Evolutionary conservation across 2,329 filamentous ascomycete species (phyloP).

Genomic region (Botrytis paeoniae): DNA sequence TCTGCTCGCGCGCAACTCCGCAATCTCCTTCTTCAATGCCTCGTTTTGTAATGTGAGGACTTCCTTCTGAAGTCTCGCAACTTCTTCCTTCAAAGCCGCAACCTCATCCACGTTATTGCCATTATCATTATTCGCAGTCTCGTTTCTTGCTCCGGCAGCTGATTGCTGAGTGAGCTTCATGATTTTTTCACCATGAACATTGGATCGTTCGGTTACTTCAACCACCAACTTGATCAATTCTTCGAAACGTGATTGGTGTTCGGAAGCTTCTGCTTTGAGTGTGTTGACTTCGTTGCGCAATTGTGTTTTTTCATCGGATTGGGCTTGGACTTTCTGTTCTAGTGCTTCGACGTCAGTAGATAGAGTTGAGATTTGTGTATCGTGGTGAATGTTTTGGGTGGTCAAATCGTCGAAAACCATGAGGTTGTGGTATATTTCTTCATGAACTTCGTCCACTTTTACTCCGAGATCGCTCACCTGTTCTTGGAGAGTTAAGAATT

Average conservation of each 20-base stretch:
- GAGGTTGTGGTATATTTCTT: not conserved
- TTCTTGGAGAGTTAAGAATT: not conserved
- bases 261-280: not conserved
- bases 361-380: not conserved
- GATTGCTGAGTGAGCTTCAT: accelerated
- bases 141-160: accelerated
- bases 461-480: not conserved
- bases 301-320: not conserved
- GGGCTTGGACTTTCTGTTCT: accelerated
- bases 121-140: not conserved
- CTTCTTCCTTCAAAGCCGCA: not conserved
- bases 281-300: not conserved
- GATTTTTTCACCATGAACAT: not conserved
- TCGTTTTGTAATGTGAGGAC: not conserved
- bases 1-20: not conserved
- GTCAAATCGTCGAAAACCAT: not conserved
- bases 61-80: not conserved
- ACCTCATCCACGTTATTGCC: not conserved
- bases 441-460: not conserved
- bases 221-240: not conserved
- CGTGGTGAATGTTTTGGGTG: accelerated
- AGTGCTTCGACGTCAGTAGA: not conserved
- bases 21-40: not conserved
- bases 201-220: not conserved
- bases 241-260: not conserved